Evolutionary conservation across 176 grass and related monocot species (phyloP).

Genomic region (Bonia amplexicaulis): DNA sequence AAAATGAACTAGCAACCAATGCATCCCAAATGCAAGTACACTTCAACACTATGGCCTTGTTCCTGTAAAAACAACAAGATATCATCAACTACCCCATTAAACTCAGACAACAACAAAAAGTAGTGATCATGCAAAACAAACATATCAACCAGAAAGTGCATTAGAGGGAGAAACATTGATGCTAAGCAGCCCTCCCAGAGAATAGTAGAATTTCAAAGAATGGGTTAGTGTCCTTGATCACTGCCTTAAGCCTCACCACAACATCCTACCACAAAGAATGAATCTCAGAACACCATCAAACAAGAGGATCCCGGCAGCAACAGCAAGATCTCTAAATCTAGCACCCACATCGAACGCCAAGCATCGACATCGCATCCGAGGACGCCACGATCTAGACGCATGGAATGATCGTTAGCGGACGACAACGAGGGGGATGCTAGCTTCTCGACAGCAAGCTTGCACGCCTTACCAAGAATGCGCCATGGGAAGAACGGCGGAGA

Average conservation of each 20-base stretch:
- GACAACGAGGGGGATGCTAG: conserved; percentile 26
- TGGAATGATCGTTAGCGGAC: conserved; percentile 58
- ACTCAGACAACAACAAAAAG: not conserved
- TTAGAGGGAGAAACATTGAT: conserved; percentile 51
- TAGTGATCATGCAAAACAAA: not conserved
- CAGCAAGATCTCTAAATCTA: conserved; percentile 13
- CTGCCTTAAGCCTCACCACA: conserved; percentile 46
- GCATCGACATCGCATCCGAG: conserved; percentile 41
- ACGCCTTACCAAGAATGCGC: conserved; percentile 27
- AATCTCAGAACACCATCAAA: conserved; percentile 17
- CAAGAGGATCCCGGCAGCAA: not conserved
- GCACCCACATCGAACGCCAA: conserved; percentile 41
- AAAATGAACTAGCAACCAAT: no score
- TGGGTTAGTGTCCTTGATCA: conserved; percentile 70
- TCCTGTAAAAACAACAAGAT: conserved; percentile 37
- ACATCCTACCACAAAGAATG: conserved; percentile 49
- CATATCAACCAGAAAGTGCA: not conserved
- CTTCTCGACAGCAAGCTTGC: conserved; percentile 38
- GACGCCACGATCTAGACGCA: conserved; percentile 36
- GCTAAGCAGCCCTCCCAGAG: conserved; percentile 58
- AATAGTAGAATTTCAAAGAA: conserved; percentile 85
- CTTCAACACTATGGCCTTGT: conserved; percentile 64
- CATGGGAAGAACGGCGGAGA: not conserved
- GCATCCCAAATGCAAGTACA: no score
- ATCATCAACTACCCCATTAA: not conserved